Conservation (phyloP, 2,329 filamentous ascomycete species). For the Penicillium concentricum region DNA sequence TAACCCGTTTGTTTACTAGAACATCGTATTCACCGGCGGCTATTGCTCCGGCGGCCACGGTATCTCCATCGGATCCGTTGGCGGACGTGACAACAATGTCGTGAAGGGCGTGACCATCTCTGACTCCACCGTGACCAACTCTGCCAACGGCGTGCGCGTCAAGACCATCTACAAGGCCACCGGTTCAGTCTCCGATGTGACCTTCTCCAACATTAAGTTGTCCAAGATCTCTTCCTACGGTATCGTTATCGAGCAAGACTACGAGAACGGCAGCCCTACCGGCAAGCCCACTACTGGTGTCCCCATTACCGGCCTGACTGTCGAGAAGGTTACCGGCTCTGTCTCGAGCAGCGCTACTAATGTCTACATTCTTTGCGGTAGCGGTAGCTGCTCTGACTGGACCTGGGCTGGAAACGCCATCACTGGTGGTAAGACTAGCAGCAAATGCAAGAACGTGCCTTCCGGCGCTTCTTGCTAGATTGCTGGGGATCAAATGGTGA, state of each 20-base stretch:
- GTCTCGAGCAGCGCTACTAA: constrained; percentile 37
- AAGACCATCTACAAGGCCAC: constrained; percentile 56
- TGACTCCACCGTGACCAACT: constrained; percentile 51
- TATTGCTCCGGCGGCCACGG: constrained; percentile 38
- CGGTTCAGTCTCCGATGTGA: constrained; percentile 53
- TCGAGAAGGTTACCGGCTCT: constrained; percentile 38
- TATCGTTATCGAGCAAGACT: constrained; percentile 61
- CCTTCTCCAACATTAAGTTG: constrained; percentile 55
- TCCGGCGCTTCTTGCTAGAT: constrained; percentile 35
- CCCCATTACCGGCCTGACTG: constrained; percentile 41
- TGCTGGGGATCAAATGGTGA: not conserved
- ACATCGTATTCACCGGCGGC: constrained; percentile 31
- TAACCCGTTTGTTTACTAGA: constrained; percentile 11
- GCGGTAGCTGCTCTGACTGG: constrained; percentile 54
- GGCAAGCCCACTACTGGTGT: constrained; percentile 40
- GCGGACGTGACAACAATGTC: constrained; percentile 54
- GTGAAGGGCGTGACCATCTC: constrained; percentile 56
- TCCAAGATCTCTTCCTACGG: constrained; percentile 54
- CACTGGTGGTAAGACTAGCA: constrained; percentile 52
- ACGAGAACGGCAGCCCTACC: constrained; percentile 49
- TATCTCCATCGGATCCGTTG: constrained; percentile 60
- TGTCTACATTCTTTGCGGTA: constrained; percentile 58
- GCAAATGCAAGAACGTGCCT: constrained; percentile 45
- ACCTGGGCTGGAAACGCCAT: constrained; percentile 52
- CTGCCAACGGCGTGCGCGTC: constrained; percentile 58